Evolutionary conservation across 73 alveolate species (phyloP), one percentile per base, ranked within the genome.

Genomic region (Paramecium tetraurelia): DNA sequence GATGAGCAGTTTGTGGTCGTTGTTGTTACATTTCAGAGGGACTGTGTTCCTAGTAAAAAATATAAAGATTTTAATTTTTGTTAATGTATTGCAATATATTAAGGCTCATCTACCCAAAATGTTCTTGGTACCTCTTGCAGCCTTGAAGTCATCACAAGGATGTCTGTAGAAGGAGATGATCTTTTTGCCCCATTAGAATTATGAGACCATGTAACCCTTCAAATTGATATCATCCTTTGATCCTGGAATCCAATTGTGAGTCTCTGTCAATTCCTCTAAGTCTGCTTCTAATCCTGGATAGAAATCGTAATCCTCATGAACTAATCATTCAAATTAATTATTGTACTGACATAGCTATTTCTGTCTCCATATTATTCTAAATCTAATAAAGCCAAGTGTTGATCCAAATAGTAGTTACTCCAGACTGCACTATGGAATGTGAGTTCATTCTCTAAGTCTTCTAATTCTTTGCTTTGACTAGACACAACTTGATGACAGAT

Each of bases 201-300:
- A 46, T 16, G 90, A 63, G 31, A 63, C 84, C 86, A 89, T 77
- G 24, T 70, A 89, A 27, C 94, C 92, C 58, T 57, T 89, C 84
- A 89, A 70, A 68, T 89, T 89, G 12, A 89, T 71, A 58, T 89
- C 94, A 89, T 89, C 94, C 68, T 89, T 89, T 31, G 94, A 71
- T 27, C 94, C 94, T 35, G 94, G 94, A 89, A 89, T 89, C 92
- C 87, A 89, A 83, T 89, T 89, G 57, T 89, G 94, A 63, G 94
- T 89, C 46, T 89, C 94, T 4, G 80, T 43, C 29, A 89, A 71
- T 71, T 89, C 94, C 31, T 89, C 94, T 24, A 89, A 63, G 48
- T 89, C 94, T 36, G 89, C 70, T 53, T 89, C 89, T 11, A 70
- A 83, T 16, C 94, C 94, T 71, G 92, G 86, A 69, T 59, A 89